Base-by-base conservation (phyloP, 768 basidiomycete genomes). In the Boletus patriciae region DNA sequence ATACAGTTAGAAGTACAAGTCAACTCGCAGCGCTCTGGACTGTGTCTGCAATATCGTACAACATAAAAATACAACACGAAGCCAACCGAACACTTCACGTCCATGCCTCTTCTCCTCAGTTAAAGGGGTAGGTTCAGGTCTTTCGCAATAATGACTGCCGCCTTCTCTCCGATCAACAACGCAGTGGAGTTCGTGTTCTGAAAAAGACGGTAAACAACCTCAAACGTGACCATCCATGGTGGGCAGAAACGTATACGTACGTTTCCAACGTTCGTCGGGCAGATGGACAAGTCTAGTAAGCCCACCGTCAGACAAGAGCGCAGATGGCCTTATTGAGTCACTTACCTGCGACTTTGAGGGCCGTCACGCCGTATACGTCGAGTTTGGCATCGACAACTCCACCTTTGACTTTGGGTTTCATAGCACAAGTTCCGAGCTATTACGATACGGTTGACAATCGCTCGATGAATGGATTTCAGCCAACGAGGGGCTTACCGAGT, bases 121-220 rank as follows among this genome's bases (percentile, higher is more conserved):
- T 1, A 36, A 25, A 36, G 34, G 34, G 6, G 6, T 16, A 36
- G 15, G 33, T 4, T 6, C 13, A 62, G 36, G n/a, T 63, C 62
- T 25, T 52, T 27, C 4, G 54, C 50, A 27, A 63, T 62, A 10
- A 62, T 63, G 3, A 15, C 27, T 4, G 62, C 61, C 6, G 61
- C 62, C 38, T 63, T 62, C 51, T 63, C 62, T 6, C 61, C 62
- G n/a, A 63, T 36, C 47, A 63, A 15, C 45, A 63, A 51, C n/a
- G 61, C 57, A 18, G 61, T 62, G 3, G 54, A 63, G 25, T 63
- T 41, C 4, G 57, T 63, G 19, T 63, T 63, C 62, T 63, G 16
- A 16, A 7, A 12, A 36, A 13, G 15, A 6, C 27, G 27, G 46
- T 42, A 1, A 27, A 25, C n/a, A 11, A 13, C 5, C 36, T 18